Conservation (phyloP, 768 basidiomycete genomes). For the Mycena crocata region DNA sequence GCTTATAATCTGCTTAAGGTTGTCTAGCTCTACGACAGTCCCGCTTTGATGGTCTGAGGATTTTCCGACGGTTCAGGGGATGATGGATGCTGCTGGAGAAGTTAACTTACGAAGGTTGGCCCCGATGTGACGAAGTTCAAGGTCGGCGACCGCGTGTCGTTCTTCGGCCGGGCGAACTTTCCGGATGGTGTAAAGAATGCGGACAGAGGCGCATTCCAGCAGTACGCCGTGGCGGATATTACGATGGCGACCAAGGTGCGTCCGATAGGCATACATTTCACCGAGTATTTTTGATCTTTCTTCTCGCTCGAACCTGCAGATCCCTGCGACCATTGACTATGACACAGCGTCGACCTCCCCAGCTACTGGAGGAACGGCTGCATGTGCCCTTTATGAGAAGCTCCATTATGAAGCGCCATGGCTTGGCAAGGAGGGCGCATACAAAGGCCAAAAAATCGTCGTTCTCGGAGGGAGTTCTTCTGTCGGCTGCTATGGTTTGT, state of each 20-base stretch:
- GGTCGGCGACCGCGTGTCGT: conserved; percentile 51
- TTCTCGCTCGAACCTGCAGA: not conserved
- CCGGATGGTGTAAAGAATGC: not conserved
- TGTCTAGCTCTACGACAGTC: conserved; percentile 6
- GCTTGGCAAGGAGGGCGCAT: conserved; percentile 10
- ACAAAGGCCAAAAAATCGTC: conserved; percentile 16
- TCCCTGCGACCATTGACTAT: conserved; percentile 2
- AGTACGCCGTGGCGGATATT: not conserved
- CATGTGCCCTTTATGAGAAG: not conserved
- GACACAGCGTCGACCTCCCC: conserved; percentile 5
- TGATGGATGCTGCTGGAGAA: conserved; percentile 50
- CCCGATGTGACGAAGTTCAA: conserved; percentile 54
- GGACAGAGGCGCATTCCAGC: conserved; percentile 8
- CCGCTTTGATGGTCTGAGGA: conserved; percentile 3
- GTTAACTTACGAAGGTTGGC: conserved; percentile 53
- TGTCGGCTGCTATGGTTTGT: conserved; percentile 15
- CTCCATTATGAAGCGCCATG: conserved; percentile 6
- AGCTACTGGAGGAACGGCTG: conserved; percentile 3
- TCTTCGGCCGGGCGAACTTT: not conserved
- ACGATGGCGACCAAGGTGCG: not conserved
- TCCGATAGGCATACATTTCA: too few species aligned
- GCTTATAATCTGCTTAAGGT: too few species aligned
- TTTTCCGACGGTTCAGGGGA: conserved; percentile 50
- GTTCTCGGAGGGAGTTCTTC: conserved; percentile 22
- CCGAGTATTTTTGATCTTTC: not conserved